Evolutionary conservation across 2,329 filamentous ascomycete species (phyloP), one percentile per base, ranked within the genome.

Genomic region (Ascochyta rabiei): DNA sequence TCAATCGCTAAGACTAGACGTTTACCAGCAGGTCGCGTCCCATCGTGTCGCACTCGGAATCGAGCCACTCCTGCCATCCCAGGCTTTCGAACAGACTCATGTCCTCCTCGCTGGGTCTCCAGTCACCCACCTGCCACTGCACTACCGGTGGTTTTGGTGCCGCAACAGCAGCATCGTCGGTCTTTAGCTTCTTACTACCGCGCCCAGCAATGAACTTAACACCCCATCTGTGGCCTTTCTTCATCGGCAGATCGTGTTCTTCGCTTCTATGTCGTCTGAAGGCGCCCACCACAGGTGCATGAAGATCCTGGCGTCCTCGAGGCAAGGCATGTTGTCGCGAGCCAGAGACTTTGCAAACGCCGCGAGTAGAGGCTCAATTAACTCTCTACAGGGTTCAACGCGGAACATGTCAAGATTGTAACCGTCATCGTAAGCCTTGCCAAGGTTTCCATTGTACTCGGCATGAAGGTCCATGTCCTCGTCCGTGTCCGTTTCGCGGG

Each of bases 101-200:
- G 16, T 48, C 39, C 7, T 57, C 26, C 15, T 57, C 24, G 30
- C 53, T 60, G 23, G 53, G 57, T 49, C 49, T 54, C 53, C 53
- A 60, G 16, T 54, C 46, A 26, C 57, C 57, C 34, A 60, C 40
- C 49, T 51, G 57, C 57, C 53, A 60, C 49, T 60, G 43, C 49
- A 57, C 57, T 13, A 60, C 49, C 28, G 54, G 53, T 30, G 34
- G 38, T 48, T 19, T 51, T 38, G 28, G 24, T 51, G 37, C 41
- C 37, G 43, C 48, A 59, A 41, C 33, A 50, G 21, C 26, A 28
- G 26, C 42, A 50, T 37, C 47, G 13, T 39, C 31, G 10, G 26
- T 3, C 9, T 19, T 47, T 8, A 34, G 52, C 44, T 13, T 38
- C 10, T 53, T 21, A 23, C 45, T 37, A 45, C 42, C 43, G 46